Conservation (phyloP, 495 filamentous ascomycete species). For the Talaromyces thailandensis region DNA sequence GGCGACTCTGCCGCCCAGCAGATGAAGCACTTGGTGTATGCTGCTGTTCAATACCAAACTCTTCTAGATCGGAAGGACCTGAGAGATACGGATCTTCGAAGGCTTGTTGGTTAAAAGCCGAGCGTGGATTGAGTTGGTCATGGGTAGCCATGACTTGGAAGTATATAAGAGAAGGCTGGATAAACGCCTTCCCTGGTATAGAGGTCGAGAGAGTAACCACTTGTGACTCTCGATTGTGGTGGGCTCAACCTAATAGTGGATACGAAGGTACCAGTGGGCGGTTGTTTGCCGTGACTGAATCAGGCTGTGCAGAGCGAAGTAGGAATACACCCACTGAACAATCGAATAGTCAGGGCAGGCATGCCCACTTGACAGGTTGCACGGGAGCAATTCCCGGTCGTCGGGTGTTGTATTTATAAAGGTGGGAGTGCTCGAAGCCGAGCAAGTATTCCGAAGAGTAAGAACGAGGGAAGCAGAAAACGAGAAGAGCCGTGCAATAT, state of each 20-base stretch:
- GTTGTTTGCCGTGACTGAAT: not conserved
- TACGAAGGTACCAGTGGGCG: not conserved
- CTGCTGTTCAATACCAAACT: constrained; percentile 22
- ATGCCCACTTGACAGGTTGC: not conserved
- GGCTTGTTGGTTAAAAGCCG: constrained; percentile 13
- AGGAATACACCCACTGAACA: not conserved
- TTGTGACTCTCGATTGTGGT: not conserved
- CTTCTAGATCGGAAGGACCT: constrained; percentile 29
- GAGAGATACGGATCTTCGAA: constrained; percentile 31
- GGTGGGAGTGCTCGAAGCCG: not conserved
- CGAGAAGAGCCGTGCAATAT: not conserved
- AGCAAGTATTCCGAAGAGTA: not conserved
- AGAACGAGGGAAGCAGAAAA: not conserved
- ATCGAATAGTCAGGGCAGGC: not conserved
- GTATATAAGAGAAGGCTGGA: not conserved
- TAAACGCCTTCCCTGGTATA: not conserved
- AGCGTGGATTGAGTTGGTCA: constrained; percentile 2
- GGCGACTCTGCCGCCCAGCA: not conserved
- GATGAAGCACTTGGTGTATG: constrained; percentile 4
- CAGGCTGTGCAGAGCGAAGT: not conserved
- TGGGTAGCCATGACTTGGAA: constrained; percentile 1
- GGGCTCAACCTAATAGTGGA: not conserved
- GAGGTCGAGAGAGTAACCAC: not conserved
- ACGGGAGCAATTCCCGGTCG: not conserved
- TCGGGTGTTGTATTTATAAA: not conserved